These are phyloP conservation scores for Irpex sp. DNA, from an alignment of 1,284 basidiomycete genomes.

Conservation along the genomic window DNA sequence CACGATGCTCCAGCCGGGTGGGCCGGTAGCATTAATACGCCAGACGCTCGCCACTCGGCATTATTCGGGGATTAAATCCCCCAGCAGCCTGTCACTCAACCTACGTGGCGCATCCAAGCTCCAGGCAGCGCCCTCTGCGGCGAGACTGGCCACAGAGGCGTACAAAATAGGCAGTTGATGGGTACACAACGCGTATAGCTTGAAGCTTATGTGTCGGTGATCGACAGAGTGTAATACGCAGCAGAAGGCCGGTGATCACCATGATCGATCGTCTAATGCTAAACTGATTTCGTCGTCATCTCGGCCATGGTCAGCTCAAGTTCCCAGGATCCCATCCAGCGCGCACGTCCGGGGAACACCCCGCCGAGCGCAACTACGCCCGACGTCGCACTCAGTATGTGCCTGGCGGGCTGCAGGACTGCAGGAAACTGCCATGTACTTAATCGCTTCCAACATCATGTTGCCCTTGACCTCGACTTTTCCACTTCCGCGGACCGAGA, in stretches of 20 bases:
- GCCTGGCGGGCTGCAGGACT: no score
- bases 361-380: no score
- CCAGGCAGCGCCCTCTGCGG: no score
- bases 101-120: not conserved
- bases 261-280: not conserved
- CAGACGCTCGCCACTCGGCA: not conserved
- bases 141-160: no score
- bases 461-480: no score
- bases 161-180: not conserved
- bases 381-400: no score
- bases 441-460: no score
- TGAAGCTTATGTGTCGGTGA: not conserved
- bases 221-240: not conserved
- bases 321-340: not conserved
- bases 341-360: not conserved
- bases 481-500: no score
- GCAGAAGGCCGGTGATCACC: not conserved
- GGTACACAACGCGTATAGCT: not conserved
- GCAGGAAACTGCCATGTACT: no score
- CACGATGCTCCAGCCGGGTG: not conserved
- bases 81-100: not conserved
- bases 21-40: not conserved
- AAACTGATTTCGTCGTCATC: not conserved
- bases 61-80: not conserved
- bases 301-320: not conserved